Conservation (phyloP, 2,329 filamentous ascomycete species). For the Alternaria brassicae region DNA sequence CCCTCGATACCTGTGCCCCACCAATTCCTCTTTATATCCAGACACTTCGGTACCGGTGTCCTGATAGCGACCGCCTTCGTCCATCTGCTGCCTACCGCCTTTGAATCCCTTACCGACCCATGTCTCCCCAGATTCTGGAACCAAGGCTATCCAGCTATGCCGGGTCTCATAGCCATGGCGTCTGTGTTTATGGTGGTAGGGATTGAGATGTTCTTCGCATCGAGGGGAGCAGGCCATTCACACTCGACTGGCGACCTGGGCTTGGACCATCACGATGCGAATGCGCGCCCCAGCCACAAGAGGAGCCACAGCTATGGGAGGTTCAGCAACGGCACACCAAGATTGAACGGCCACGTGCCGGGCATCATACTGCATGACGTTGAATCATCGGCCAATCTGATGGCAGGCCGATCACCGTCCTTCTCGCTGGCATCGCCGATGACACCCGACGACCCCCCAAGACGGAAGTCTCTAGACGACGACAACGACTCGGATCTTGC, state of each 20-base stretch:
- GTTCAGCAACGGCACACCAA: constrained; percentile 32
- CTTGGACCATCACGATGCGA: constrained; percentile 27
- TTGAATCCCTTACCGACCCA: constrained; percentile 50
- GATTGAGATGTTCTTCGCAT: constrained; percentile 88
- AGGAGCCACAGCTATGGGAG: constrained; percentile 44
- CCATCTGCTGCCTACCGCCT: constrained; percentile 52
- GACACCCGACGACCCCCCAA: constrained; percentile 16
- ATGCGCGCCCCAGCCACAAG: constrained; percentile 34
- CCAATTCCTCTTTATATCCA: constrained; percentile 50
- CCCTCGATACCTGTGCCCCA: constrained; percentile 49
- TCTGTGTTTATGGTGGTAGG: constrained; percentile 71
- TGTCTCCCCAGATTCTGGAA: constrained; percentile 52
- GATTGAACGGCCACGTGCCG: constrained; percentile 34
- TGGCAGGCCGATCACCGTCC: constrained; percentile 45
- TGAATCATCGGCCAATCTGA: constrained; percentile 43
- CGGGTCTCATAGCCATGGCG: constrained; percentile 50
- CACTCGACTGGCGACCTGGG: constrained; percentile 59
- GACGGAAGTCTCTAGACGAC: constrained; percentile 24
- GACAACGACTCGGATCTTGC: constrained; percentile 43
- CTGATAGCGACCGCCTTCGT: constrained; percentile 53
- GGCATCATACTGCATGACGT: constrained; percentile 44
- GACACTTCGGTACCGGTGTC: constrained; percentile 52
- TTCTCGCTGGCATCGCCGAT: constrained; percentile 34
- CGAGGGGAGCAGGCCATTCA: constrained; percentile 67
- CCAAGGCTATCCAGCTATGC: constrained; percentile 50